A percentile compares a stretch with the other conserved stretches of the same genome.
Conservation (phyloP, 139 green algal species). For the Cymbomonas tetramitiformis region DNA sequence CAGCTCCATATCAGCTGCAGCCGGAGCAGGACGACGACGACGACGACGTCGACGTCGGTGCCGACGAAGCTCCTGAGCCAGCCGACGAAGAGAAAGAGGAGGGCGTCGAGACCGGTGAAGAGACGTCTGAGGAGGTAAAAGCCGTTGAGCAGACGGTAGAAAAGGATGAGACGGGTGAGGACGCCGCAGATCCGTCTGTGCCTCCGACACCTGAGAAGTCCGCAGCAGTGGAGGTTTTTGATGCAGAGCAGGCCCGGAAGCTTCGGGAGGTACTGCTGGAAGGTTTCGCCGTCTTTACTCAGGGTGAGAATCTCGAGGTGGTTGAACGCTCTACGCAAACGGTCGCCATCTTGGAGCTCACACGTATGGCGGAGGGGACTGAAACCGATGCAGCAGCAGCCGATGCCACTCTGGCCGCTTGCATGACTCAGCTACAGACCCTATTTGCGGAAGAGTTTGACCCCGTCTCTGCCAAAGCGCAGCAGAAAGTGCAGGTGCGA, state of each 20-base stretch:
- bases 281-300: background rate
- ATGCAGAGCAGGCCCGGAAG: too few species aligned
- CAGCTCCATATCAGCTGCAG: background rate
- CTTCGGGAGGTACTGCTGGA: background rate
- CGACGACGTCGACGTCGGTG: background rate
- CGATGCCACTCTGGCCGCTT: background rate
- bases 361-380: background rate
- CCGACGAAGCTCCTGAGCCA: background rate
- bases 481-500: too few species aligned
- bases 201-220: too few species aligned
- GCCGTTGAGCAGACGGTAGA: background rate
- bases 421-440: constrained; percentile 1
- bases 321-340: constrained; percentile 1
- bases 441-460: constrained; percentile 7
- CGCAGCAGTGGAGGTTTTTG: too few species aligned
- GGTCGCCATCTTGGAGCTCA: background rate
- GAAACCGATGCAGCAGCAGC: background rate
- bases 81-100: background rate
- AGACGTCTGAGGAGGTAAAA: background rate
- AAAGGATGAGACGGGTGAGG: background rate
- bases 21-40: background rate
- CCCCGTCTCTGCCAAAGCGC: constrained; percentile 7
- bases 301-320: constrained; percentile 6
- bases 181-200: too few species aligned
- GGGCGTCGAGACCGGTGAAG: background rate